Evolutionary conservation across 2,329 filamentous ascomycete genomes (phyloP), one percentile per base, ranked within the genome.

Genomic region (Xylariales sp.): DNA sequence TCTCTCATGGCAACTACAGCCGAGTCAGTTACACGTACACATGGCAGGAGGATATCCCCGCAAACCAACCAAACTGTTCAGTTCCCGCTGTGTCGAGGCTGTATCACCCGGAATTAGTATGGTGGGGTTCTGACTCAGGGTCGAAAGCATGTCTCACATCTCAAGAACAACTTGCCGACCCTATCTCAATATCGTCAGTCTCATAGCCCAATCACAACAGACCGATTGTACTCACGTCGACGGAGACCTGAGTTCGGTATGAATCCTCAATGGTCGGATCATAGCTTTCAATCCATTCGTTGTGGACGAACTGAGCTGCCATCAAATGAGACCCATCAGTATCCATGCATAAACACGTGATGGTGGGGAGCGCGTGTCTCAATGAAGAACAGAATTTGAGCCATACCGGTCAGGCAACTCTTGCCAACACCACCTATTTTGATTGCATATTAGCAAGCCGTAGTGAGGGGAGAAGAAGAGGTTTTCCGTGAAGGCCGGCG

Each of bases 241-340:
- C 86, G 53, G 89, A 74, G 32, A 86, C 72, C 51, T 86, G 82
- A 47, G 83, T 86, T 47, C 84, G 75, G 59, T 88, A 88, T 21
- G 84, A 85, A 62, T 88, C 84, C 59, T 88, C 84, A 53, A 88
- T 88, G 14, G 84, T 88, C 12, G 84, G 84, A 61, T 88, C 84
- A 65, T 88, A 88, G 62, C 81, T 86, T 64, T 95, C 88, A 60
- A 95, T 91, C 86, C 88, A 94, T 55, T 94, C 85, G 68, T 93
- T 90, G 64, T 93, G 88, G 39, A 95, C 88, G 57, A 94, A 95
- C 73, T 95, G 88, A 56, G 89, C 88, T 88, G 57, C 56, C 50
- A 53, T 44, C 51, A 50, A 50, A 40, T 11, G 45, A 31, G 31
- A 34, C 50, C 43, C 49, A 50, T 46, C 44, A 47, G 28, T 28